Evolutionary conservation across 2,329 filamentous ascomycete genomes (phyloP), one percentile per base, ranked within the genome.

Genomic region (Ophiostoma sp.): DNA sequence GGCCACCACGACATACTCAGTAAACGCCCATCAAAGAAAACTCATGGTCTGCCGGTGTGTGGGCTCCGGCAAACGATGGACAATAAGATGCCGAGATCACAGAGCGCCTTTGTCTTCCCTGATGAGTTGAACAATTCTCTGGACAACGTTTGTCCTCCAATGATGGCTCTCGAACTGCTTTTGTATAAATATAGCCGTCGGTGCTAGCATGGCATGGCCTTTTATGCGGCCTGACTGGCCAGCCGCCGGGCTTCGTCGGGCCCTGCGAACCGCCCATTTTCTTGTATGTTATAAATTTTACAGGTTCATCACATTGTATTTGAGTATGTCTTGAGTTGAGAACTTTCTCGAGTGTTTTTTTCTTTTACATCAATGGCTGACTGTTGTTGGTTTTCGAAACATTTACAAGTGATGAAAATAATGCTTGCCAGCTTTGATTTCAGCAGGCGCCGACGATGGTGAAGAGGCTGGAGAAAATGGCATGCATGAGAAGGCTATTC

Each of bases 201-300:
- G 28, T 45, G 61, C 61, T 17, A 39, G 33, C 61, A 66, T 45
- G 15, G n/a, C 5, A 45, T 45, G 61, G 36, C 61, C 61, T 12
- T 66, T 45, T 66, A 31, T 68, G 39, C 25, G 66, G 11, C 66
- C 45, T 36, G 66, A 25, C 42, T 69, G 66, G 64, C 45, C 66
- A 50, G 66, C 66, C 66, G 45, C 45, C 45, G 42, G 66, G 28
- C 28, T n/a, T 39, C 45, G 17, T 52, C 28, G 66, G 42, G 19
- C 45, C 28, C 55, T 25, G 28, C 28, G 66, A 69, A 25, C 66
- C 66, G 28, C 66, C 45, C 17, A 19, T 22, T 55, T 55, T 15
- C 28, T 39, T 22, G 22, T 9, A 9, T 2, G 9, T 9, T 15
- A 31, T 19, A 11, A 7, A 22, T 19, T 45, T 19, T 28, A 15